These are phyloP conservation scores for Leccinellum luteum DNA, from an alignment of 768 basidiomycete species.

Conservation along the genomic window DNA sequence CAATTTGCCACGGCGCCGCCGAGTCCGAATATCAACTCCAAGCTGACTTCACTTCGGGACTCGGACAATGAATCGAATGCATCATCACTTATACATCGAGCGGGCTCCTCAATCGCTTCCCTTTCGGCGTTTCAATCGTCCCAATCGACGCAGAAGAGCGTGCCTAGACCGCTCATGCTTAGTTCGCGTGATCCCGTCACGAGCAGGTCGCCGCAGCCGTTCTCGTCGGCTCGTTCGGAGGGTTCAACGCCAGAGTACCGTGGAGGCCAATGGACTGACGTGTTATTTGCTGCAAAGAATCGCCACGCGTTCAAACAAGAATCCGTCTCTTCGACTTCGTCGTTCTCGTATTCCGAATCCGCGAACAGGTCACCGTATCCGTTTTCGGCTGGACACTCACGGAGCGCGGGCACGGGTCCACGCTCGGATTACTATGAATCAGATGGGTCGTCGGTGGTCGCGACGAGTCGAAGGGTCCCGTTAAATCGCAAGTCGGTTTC, in stretches of 20 bases:
- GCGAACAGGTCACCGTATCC: conserved; percentile 33
- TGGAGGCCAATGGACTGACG: conserved; percentile 47
- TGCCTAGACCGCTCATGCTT: conserved; percentile 65
- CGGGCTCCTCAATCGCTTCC: conserved; percentile 41
- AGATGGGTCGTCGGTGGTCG: conserved; percentile 35
- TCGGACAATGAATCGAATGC: conserved; percentile 14
- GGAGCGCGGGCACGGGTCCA: conserved; percentile 25
- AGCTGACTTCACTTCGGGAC: conserved; percentile 17
- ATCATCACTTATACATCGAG: conserved; percentile 36
- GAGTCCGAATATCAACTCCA: conserved; percentile 27
- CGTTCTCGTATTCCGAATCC: conserved; percentile 57
- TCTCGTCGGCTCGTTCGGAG: conserved; percentile 33
- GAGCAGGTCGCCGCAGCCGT: conserved; percentile 19
- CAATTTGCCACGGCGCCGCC: conserved; percentile 27
- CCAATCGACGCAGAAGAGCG: conserved; percentile 42
- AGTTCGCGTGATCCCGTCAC: conserved; percentile 49
- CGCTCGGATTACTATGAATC: conserved; percentile 53
- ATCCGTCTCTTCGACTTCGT: conserved; percentile 65
- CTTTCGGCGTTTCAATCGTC: conserved; percentile 40
- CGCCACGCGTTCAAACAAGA: conserved; percentile 42
- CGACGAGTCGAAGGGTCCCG: conserved; percentile 54
- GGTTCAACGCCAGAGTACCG: conserved; percentile 35
- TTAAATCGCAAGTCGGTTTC: conserved; percentile 68
- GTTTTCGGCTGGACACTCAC: background rate
- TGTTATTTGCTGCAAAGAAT: conserved; percentile 36